phyloP scores from a whole-genome alignment of 78 protist species.

The Dictyostelium citrinum region DNA sequence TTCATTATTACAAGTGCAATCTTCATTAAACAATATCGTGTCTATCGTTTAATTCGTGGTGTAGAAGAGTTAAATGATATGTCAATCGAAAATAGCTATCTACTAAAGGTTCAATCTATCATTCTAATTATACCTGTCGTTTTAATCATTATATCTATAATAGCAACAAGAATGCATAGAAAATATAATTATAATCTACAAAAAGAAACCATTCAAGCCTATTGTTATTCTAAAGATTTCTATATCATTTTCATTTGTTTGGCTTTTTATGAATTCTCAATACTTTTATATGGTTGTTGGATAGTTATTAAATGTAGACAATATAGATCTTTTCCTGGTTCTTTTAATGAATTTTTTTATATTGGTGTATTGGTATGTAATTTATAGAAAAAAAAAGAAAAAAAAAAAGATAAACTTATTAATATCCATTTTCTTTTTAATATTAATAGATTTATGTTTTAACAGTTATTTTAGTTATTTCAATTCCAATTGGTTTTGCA shows the following conservation, averaged over 20 bases:
- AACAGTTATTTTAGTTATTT: slow-evolving; percentile 5
- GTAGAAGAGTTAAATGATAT: slow-evolving; percentile 10
- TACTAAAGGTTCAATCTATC: not conserved
- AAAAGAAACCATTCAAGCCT: not conserved
- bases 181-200: not conserved
- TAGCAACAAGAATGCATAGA: not conserved
- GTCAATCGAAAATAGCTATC: slow-evolving; percentile 3
- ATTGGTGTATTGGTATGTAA: slow-evolving; percentile 55
- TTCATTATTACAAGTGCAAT: not conserved
- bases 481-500: slow-evolving; percentile 33
- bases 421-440: not conserved
- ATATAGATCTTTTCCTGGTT: slow-evolving; percentile 56
- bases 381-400: not conserved
- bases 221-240: slow-evolving; percentile 7
- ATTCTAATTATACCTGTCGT: slow-evolving; percentile 17
- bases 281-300: slow-evolving; percentile 58
- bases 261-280: not conserved
- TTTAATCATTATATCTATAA: not conserved
- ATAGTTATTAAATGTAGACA: slow-evolving; percentile 38
- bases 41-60: slow-evolving; percentile 1
- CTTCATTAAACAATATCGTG: slow-evolving; percentile 12
- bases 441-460: slow-evolving; percentile 32
- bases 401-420: not conserved
- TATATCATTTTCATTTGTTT: slow-evolving; percentile 15
- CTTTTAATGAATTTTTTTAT: slow-evolving; percentile 60